Conservation (phyloP, 2,329 filamentous ascomycete species). For the Geosmithia putterillii region DNA sequence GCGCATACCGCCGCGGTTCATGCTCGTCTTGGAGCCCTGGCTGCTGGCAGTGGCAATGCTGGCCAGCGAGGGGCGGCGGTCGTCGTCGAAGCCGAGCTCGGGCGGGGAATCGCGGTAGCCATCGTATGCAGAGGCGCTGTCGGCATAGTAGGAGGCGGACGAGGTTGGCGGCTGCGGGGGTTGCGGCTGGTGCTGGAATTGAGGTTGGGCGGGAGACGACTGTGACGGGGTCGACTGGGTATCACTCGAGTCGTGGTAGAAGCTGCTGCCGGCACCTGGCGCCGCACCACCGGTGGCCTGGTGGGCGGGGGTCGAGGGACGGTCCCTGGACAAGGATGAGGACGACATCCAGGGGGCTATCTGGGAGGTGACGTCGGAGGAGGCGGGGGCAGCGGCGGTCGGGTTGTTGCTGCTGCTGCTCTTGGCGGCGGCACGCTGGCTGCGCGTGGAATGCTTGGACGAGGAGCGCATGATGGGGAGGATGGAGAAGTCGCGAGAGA, state of each 20-base stretch:
- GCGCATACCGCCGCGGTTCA: constrained; percentile 60
- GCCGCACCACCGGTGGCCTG: no score
- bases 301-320: constrained; percentile 23
- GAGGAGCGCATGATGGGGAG: no score
- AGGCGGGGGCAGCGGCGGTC: background rate
- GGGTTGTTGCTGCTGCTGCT: no score
- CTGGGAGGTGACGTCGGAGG: background rate
- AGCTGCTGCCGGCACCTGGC: constrained; percentile 48
- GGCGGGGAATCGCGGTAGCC: constrained; percentile 47
- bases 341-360: background rate
- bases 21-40: constrained; percentile 64
- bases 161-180: background rate
- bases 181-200: constrained; percentile 15
- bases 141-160: constrained; percentile 3
- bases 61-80: constrained; percentile 74
- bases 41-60: constrained; percentile 76
- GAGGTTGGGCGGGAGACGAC: constrained; percentile 53
- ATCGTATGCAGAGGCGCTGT: constrained; percentile 2
- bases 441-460: no score
- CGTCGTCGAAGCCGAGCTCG: constrained; percentile 27
- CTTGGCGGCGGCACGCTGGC: no score
- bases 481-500: no score
- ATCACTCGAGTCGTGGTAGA: constrained; percentile 67
- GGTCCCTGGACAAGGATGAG: constrained; percentile 20
- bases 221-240: constrained; percentile 50